Base-by-base conservation (phyloP, 768 basidiomycete genomes). In the Mycena leptocephala region DNA sequence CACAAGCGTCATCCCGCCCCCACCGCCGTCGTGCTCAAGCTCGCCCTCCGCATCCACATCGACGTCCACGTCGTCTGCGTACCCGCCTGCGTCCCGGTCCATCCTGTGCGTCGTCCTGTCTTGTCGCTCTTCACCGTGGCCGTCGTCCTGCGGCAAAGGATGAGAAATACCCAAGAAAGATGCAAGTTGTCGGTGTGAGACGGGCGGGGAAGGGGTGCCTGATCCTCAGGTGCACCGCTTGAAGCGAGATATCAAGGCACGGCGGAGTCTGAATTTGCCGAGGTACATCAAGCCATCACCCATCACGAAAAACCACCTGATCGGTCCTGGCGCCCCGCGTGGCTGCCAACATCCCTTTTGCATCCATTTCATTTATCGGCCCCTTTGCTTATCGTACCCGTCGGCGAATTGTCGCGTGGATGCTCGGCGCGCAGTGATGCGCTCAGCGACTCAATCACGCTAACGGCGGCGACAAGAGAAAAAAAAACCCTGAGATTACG, bases 11-110 rank as follows among this genome's bases (percentile, higher is more conserved):
- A 74, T 74, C 33, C 65, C 37, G 18, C 18, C 24, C 22, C 65
- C 58, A n/a, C 18, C 66, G 32, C 24, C n/a, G 35, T 53, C 46
- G 41, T 6, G 16, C 43, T 75, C 63, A 18, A 46, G 32, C 66
- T 75, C 74, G 30, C 61, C 68, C 24, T 75, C 74, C 5, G 51
- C 74, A 10, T 75, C 74, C 8, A 46, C 28, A 20, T 69, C 73
- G 55, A 28, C 64, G 55, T 67, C 41, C 32, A 48, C 65, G 58
- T 62, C 43, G 65, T 74, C 63, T 8, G n/a, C 33, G 56, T 59
- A 65, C 55, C 14, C 28, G 7, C 30, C 26, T 4, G 55, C 28
- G 63, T 65, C 63, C 62, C 10, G 3, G 32, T 4, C 9, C 56
- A 18, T 32, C 5, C 30, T 35, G 8, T 14, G 9, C 18, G 56